Evolutionary conservation across 768 basidiomycete species (phyloP), one percentile per base, ranked within the genome.

Genomic region (Collybia nuda): DNA sequence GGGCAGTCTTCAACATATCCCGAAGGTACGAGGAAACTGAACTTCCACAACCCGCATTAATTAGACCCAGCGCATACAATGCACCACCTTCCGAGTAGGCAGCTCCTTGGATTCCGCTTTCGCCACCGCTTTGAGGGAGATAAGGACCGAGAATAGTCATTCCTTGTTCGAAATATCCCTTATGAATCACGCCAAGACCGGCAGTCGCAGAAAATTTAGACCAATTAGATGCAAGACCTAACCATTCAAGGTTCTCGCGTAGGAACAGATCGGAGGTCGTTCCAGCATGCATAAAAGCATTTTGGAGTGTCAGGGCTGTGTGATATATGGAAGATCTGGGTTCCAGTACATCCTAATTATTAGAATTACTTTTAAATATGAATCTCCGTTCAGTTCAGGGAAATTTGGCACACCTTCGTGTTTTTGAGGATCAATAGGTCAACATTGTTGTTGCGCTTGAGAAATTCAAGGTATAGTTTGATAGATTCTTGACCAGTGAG

Each of bases 141-240:
- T 98, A 98, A 0, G 97, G 97, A 3, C 88, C 86, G 21, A 99
- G 82, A 47, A 98, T 91, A 40, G 82, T 84, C 81, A 90, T 87
- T 43, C 94, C 95, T 67, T 96, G 88, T 60, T 93, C 85, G 60
- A 93, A 90, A 66, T 94, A 94, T 38, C 97, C 97, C 63, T 96
- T 95, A 74, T 98, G 93, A 56, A 99, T 98, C 49, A 98, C 91
- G 54, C 97, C 97, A 19, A 99, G 82, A 7, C 91, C 94, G 17
- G 97, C 94, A 11, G 97, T 98, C 5, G 97, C 93, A 3, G 93
- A 92, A 72, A 98, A 99, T 63, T 98, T 99, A 23, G 93, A 91
- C 97, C 97, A 99, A 65, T 99, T 98, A 22, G 88, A 88, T 2
- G 97, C 97, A 47, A 92, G 80, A 8, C 84, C 90, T 3, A 99